A percentile compares a stretch with the other conserved stretches of the same genome.
These are phyloP conservation scores for Fonsecaea pugnacius DNA, from an alignment of 2,329 filamentous ascomycete species.

Conservation along the genomic window DNA sequence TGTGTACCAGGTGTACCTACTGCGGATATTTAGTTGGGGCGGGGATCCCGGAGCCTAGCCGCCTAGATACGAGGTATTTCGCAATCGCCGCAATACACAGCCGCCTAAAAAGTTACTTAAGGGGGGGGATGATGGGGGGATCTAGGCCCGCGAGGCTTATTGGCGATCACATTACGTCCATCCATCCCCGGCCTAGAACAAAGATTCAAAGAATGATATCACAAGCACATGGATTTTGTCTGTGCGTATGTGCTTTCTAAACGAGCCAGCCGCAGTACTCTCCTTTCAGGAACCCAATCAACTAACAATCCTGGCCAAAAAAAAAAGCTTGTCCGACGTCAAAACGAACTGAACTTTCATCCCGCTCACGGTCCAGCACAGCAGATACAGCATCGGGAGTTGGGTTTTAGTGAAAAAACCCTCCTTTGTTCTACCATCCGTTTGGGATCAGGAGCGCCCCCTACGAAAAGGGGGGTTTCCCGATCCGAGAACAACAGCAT, in stretches of 20 bases:
- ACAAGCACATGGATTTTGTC: not conserved
- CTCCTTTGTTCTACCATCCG: slow-evolving; percentile 30
- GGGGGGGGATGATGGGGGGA: not conserved
- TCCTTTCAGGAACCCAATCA: not conserved
- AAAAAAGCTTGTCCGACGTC: slow-evolving; percentile 27
- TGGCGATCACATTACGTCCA: not conserved
- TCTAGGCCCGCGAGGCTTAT: not conserved
- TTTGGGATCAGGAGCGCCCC: no score
- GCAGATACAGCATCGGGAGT: slow-evolving; percentile 34
- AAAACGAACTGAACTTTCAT: slow-evolving; percentile 36
- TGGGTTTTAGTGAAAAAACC: no score
- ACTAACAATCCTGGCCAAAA: not conserved
- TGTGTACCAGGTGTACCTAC: not conserved
- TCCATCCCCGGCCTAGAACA: no score
- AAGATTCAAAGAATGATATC: not conserved
- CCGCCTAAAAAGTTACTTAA: not conserved
- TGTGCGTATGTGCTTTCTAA: no score
- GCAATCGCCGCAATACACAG: not conserved
- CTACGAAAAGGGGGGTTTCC: not conserved
- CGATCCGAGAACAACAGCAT: slow-evolving; percentile 15
- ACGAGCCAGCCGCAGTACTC: no score
- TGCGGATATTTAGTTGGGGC: not conserved
- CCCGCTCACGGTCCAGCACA: slow-evolving; percentile 32
- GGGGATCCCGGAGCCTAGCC: not conserved
- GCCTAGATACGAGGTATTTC: not conserved